Evolutionary conservation across 2,329 filamentous ascomycete genomes (phyloP).

Genomic region (Arthrinium puccinioides): DNA sequence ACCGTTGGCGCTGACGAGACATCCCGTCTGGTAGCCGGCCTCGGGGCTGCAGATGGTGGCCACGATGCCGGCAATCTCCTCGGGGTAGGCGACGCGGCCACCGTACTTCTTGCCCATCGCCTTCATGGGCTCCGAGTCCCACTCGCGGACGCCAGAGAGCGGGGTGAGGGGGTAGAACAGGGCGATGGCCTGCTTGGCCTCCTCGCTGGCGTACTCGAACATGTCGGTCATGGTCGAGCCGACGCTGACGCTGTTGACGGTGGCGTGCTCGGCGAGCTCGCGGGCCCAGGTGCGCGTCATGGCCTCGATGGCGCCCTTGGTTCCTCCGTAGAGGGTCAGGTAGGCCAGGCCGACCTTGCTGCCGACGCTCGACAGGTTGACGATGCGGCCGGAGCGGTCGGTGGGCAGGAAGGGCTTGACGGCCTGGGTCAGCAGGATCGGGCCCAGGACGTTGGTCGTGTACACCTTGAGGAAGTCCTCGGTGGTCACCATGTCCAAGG

Average conservation of each 20-base stretch:
- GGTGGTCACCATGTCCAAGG: slow-evolving; percentile 35
- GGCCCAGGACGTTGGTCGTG: slow-evolving; percentile 49
- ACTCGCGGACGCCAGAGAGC: slow-evolving; percentile 28
- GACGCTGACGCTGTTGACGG: slow-evolving; percentile 56
- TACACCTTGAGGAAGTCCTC: slow-evolving; percentile 48
- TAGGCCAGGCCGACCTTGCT: slow-evolving; percentile 39
- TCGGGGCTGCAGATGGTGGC: slow-evolving; percentile 64
- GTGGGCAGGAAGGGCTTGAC: slow-evolving; percentile 45
- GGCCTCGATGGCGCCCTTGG: slow-evolving; percentile 55
- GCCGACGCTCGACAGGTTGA: slow-evolving; percentile 48
- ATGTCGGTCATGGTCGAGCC: slow-evolving; percentile 38
- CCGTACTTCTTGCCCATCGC: slow-evolving; percentile 41
- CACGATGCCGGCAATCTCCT: slow-evolving; percentile 63
- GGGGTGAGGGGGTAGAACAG: slow-evolving; percentile 40
- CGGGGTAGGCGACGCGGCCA: slow-evolving; percentile 49
- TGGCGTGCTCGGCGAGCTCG: slow-evolving; percentile 50
- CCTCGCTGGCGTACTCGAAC: slow-evolving; percentile 48
- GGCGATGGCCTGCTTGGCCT: slow-evolving; percentile 30
- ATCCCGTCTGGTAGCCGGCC: slow-evolving; percentile 62
- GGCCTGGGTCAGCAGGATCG: slow-evolving; percentile 47
- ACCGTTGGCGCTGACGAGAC: slow-evolving; percentile 65
- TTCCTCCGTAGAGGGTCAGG: slow-evolving; percentile 48
- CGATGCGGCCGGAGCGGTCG: slow-evolving; percentile 49
- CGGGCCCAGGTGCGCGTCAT: slow-evolving; percentile 59
- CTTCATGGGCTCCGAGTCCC: slow-evolving; percentile 20